Conservation (phyloP, 495 filamentous ascomycete genomes). For the Sporormia fimetaria region DNA sequence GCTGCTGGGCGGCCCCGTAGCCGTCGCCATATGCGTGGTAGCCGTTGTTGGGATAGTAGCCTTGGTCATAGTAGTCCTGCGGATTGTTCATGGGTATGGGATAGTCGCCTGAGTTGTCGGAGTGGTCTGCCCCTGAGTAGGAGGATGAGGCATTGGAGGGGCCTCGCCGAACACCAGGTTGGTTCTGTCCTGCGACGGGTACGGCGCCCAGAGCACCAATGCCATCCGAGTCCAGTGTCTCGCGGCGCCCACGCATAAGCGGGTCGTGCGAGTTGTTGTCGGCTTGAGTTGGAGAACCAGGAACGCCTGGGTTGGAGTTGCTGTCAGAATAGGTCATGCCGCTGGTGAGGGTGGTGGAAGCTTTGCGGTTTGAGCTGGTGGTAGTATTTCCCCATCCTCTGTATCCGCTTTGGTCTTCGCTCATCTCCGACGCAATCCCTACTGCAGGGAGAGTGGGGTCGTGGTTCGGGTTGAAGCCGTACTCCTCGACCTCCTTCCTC, state of each 20-base stretch:
- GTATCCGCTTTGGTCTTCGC: slow-evolving; percentile 63
- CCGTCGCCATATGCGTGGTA: slow-evolving; percentile 47
- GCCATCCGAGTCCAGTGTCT: slow-evolving; percentile 42
- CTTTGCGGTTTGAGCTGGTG: slow-evolving; percentile 63
- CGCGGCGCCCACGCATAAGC: slow-evolving; percentile 42
- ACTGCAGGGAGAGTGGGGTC: slow-evolving; percentile 71
- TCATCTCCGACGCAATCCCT: slow-evolving; percentile 39
- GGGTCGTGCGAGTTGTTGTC: slow-evolving; percentile 66
- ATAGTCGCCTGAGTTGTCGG: slow-evolving; percentile 72
- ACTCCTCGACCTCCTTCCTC: slow-evolving; percentile 91
- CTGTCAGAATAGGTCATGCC: slow-evolving; percentile 66
- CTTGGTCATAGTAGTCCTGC: slow-evolving; percentile 45
- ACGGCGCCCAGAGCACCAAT: slow-evolving; percentile 61
- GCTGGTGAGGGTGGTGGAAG: slow-evolving; percentile 79
- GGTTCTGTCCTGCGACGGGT: slow-evolving; percentile 53
- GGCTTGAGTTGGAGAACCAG: slow-evolving; percentile 48
- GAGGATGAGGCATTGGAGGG: slow-evolving; percentile 94
- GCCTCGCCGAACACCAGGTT: slow-evolving; percentile 67
- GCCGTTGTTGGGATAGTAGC: slow-evolving; percentile 38
- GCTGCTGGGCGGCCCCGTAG: slow-evolving; percentile 41
- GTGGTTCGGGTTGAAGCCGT: slow-evolving; percentile 89
- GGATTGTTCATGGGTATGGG: slow-evolving; percentile 41
- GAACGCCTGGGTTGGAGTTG: slow-evolving; percentile 52
- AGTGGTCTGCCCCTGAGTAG: slow-evolving; percentile 72
- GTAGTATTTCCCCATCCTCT: slow-evolving; percentile 89